Conservation (phyloP, 352 stramenopile genomes). For the Elongisporangium prolatum region DNA sequence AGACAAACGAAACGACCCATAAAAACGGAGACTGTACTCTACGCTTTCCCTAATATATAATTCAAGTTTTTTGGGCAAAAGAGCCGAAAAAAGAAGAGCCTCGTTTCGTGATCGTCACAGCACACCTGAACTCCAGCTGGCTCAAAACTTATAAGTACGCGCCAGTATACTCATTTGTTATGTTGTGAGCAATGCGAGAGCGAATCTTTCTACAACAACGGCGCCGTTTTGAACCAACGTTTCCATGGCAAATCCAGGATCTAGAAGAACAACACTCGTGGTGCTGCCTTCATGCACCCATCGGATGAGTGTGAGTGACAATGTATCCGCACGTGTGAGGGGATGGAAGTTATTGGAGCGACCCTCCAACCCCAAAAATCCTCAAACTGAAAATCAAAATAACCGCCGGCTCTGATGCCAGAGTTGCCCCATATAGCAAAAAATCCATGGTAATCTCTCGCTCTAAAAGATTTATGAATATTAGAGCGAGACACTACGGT, state of each 20-base stretch:
- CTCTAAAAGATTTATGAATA: not conserved
- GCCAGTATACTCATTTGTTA: no score
- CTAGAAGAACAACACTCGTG: not conserved
- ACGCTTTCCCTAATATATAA: not conserved
- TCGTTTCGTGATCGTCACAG: not conserved
- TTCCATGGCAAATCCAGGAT: not conserved
- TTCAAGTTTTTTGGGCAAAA: not conserved
- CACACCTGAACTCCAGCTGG: not conserved
- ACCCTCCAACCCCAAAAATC: not conserved
- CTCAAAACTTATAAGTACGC: constrained; percentile 1
- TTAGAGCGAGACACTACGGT: no score
- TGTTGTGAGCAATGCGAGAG: not conserved
- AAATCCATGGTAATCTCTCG: not conserved
- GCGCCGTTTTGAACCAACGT: not conserved
- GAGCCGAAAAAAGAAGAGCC: not conserved
- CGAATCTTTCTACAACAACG: not conserved
- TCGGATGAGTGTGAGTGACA: not conserved
- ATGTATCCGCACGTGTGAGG: not conserved
- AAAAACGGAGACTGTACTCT: not conserved
- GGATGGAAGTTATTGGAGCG: not conserved
- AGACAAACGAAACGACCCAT: not conserved
- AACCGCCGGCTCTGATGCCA: not conserved
- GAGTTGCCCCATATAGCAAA: not conserved
- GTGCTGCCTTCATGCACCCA: not conserved
- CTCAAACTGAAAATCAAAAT: not conserved